Conservation (phyloP, 495 filamentous ascomycete species). For the Astrothelium macrocarpum region DNA sequence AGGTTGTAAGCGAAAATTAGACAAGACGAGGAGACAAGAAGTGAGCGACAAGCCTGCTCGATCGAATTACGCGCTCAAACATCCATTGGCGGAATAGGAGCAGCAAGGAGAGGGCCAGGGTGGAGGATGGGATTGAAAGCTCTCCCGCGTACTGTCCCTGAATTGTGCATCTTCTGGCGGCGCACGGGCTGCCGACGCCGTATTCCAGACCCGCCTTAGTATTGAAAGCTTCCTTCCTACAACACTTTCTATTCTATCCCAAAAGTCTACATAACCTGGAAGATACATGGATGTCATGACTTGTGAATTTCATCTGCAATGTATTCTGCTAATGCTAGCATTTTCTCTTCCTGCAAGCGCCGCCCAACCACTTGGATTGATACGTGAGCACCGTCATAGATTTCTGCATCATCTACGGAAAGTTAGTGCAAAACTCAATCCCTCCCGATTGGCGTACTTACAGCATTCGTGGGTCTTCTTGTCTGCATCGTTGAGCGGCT, state of each 20-base stretch:
- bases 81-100: not conserved
- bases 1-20: not conserved
- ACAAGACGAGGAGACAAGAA: not conserved
- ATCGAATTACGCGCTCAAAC: not conserved
- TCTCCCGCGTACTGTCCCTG: not conserved
- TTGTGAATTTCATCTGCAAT: conserved; percentile 20
- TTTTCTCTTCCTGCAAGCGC: conserved; percentile 40
- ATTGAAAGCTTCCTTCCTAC: no score
- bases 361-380: conserved; percentile 38
- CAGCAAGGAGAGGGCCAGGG: not conserved
- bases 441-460: conserved; percentile 32
- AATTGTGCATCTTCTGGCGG: not conserved
- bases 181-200: not conserved
- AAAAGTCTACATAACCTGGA: not conserved
- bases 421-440: not conserved
- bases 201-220: no score
- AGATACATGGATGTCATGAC: not conserved
- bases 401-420: conserved; percentile 35
- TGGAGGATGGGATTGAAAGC: not conserved
- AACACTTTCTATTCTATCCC: not conserved
- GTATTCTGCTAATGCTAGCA: conserved; percentile 37
- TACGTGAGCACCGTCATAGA: conserved; percentile 41
- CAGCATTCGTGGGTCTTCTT: conserved; percentile 39
- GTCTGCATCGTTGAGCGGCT: conserved; percentile 37
- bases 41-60: not conserved